A percentile compares a stretch with the other conserved stretches of the same genome.
Evolutionary conservation across 768 basidiomycete species (phyloP).

Genomic region (Amanita exitialis): DNA sequence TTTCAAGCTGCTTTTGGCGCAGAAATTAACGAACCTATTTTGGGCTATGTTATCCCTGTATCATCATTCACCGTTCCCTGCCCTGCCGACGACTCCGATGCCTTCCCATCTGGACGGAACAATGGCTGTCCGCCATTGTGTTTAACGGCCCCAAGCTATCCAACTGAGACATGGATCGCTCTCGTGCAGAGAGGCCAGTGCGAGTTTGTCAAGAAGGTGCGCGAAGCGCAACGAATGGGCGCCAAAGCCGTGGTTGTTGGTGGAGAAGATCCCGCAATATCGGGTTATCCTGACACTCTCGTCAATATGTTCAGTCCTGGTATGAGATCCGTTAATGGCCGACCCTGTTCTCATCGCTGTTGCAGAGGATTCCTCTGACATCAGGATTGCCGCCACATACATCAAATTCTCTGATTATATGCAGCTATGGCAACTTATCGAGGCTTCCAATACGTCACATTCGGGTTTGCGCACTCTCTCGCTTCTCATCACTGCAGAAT

Average conservation of each 20-base stretch:
- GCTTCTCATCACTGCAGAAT: constrained; percentile 67
- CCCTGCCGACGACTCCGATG: constrained; percentile 17
- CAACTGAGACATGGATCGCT: constrained; percentile 80
- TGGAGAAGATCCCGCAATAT: constrained; percentile 57
- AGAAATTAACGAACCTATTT: constrained; percentile 54
- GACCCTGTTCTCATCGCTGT: constrained; percentile 5
- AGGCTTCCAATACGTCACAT: constrained; percentile 68
- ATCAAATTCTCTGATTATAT: constrained; percentile 79
- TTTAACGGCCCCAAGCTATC: constrained; percentile 39
- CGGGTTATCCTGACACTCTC: constrained; percentile 63
- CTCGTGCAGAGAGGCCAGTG: constrained; percentile 85
- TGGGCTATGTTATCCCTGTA: constrained; percentile 65
- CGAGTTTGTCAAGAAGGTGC: constrained; percentile 84
- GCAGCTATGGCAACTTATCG: constrained; percentile 58
- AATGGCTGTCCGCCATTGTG: constrained; percentile 67
- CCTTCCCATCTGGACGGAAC: constrained; percentile 24
- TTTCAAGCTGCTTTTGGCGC: constrained; percentile 63
- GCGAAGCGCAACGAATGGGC: constrained; percentile 62
- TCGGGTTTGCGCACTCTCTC: constrained; percentile 69
- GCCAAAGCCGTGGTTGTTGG: constrained; percentile 91
- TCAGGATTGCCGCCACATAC: constrained; percentile 79
- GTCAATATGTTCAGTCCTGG: constrained; percentile 93
- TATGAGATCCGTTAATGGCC: constrained; percentile 20
- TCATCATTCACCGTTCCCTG: constrained; percentile 56
- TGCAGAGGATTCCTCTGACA: constrained; percentile 76